phyloP scores from a whole-genome alignment of 768 basidiomycete species.

The Hebeloma cylindrosporum region DNA sequence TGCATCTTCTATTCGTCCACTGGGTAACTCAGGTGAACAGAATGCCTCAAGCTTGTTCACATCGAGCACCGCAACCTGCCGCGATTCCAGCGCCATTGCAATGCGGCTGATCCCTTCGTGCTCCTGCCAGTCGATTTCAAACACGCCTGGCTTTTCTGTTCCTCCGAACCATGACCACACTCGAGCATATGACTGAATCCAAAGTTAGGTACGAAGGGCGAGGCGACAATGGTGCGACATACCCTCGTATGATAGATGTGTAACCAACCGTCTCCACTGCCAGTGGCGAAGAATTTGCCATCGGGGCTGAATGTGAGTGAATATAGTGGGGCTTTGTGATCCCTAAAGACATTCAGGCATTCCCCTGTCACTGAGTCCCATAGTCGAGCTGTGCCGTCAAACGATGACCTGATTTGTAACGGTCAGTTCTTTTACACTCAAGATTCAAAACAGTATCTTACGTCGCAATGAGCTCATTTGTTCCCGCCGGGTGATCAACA shows the following conservation, averaged over 20 bases:
- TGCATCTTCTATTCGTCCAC: slow-evolving; percentile 6
- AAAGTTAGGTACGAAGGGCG: slow-evolving; percentile 14
- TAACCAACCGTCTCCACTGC: slow-evolving; percentile 76
- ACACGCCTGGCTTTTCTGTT: slow-evolving; percentile 60
- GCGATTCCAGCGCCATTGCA: slow-evolving; percentile 68
- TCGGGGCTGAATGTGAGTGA: slow-evolving; percentile 74
- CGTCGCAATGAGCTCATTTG: slow-evolving; percentile 72
- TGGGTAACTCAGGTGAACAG: slow-evolving; percentile 4
- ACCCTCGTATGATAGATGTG: slow-evolving; percentile 72
- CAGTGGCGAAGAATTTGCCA: slow-evolving; percentile 71
- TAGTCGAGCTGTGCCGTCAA: slow-evolving; percentile 75
- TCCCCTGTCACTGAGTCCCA: slow-evolving; percentile 82
- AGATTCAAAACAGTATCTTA: slow-evolving; percentile 33
- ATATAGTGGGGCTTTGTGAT: slow-evolving; percentile 74
- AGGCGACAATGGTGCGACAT: slow-evolving; percentile 22
- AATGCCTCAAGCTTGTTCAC: slow-evolving; percentile 41
- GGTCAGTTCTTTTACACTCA: background rate
- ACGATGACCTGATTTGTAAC: slow-evolving; percentile 57
- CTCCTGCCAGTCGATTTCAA: slow-evolving; percentile 76
- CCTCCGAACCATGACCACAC: slow-evolving; percentile 67
- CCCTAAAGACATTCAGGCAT: slow-evolving; percentile 68
- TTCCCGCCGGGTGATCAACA: slow-evolving; percentile 45
- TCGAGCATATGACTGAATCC: slow-evolving; percentile 42
- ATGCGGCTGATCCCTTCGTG: slow-evolving; percentile 55
- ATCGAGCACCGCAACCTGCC: slow-evolving; percentile 68